Conservation (phyloP, 345 rosid species). For the Kernera saxatilis region DNA sequence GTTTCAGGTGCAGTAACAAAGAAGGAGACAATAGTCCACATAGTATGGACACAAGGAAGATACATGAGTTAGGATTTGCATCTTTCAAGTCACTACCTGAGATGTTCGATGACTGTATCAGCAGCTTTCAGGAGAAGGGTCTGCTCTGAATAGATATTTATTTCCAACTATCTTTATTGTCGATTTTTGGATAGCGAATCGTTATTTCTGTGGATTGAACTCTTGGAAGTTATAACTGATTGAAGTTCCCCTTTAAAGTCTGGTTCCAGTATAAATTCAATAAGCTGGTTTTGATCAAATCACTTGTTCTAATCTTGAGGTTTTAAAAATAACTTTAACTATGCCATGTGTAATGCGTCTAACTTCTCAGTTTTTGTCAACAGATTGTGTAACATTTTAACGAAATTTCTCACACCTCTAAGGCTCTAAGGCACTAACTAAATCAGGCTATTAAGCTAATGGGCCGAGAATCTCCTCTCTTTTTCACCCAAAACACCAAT, state of each 20-base stretch:
- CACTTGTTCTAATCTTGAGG: background rate
- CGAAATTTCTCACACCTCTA: background rate
- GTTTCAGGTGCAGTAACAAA: slow-evolving; percentile 50
- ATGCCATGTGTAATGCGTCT: background rate
- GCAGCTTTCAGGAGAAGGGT: slow-evolving; percentile 66
- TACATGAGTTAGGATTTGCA: slow-evolving; percentile 49
- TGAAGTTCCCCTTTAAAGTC: background rate
- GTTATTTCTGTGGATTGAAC: background rate
- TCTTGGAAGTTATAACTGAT: background rate
- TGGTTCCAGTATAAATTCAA: background rate
- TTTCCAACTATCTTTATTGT: background rate
- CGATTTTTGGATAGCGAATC: background rate
- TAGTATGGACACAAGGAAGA: slow-evolving; percentile 69
- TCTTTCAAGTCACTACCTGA: slow-evolving; percentile 52
- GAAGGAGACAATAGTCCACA: slow-evolving; percentile 66
- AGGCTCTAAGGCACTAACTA: background rate
- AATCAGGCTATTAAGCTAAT: background rate
- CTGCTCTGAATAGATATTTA: slow-evolving; percentile 40
- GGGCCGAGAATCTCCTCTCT: background rate
- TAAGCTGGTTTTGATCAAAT: background rate
- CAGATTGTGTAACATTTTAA: background rate
- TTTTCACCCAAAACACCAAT: background rate
- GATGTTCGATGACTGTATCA: slow-evolving; percentile 85
- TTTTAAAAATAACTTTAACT: background rate
- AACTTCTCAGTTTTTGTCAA: too few species aligned